Base-by-base conservation (phyloP, 441 rosid species). In the Populus tomentosa region DNA sequence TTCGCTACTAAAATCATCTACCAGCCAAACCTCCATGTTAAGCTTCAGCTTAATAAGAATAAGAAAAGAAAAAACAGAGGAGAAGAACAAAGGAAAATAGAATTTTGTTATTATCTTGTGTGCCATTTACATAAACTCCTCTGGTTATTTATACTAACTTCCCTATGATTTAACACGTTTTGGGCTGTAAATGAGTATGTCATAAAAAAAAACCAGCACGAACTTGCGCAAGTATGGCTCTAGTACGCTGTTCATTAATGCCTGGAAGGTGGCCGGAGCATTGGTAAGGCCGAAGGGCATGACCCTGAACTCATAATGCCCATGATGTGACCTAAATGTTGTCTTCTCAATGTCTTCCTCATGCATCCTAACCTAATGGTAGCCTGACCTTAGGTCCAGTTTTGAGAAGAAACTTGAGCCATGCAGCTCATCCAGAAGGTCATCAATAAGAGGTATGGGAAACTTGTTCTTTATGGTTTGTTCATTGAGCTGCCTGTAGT, bases 1-100 rank as follows among this genome's bases (percentile, higher is more conserved):
- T 80, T 62, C 82, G 50, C 67, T 78, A 21, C 74, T 69, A 18
- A 70, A 65, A 67, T 56, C 68, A 63, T 7, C 75, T 40, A 30
- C 67, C 69, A 74, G 66, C 63, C 80, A 64, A 72, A 23, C 75
- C 73, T 64, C 79, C 28, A 26, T 26, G 28, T 26, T 26, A 26
- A 26, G 28, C 28, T 26, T 26, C 28, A 26, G 28, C 28, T 26
- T 26, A 26, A 26, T 1, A 26, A 26, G 28, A 26, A 26, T 26
- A 26, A 26, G 28, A 26, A 26, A 26, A 26, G 28, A 26, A 26
- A 26, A 26, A 26, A 26, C 28, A 26, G 28, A 26, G 28, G 2
- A 26, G 28, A 26, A 26, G 28, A 26, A 26, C 28, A 26, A 26
- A 26, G 28, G 28, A 26, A 26, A 26, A 26, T 1, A 26, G 28